A percentile compares a stretch with the other conserved stretches of the same genome.
These are phyloP conservation scores for Biscogniauxia mediterranea DNA, from an alignment of 2,329 filamentous ascomycete species.

Conservation along the genomic window DNA sequence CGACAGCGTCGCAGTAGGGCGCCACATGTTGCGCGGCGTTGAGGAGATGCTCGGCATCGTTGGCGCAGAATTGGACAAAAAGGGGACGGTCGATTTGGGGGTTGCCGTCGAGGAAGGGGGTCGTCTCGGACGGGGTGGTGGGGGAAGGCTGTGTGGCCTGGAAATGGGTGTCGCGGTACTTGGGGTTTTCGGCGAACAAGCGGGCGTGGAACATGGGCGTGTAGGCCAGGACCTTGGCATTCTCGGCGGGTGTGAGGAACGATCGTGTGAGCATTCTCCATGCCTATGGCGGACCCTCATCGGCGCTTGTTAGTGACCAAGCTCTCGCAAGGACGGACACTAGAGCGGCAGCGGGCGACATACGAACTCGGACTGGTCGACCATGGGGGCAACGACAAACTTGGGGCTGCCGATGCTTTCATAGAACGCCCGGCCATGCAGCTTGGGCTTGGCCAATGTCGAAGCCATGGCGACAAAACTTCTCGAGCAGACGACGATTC, in stretches of 20 bases:
- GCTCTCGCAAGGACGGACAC: not conserved
- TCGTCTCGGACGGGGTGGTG: constrained; percentile 30
- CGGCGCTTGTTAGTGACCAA: constrained; percentile 8
- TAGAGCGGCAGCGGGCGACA: constrained; percentile 32
- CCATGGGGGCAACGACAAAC: constrained; percentile 92
- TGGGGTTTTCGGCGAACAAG: constrained; percentile 73
- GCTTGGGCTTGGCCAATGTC: constrained; percentile 47
- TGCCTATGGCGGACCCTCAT: constrained; percentile 54
- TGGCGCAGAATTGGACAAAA: constrained; percentile 95
- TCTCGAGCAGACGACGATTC: constrained; percentile 11
- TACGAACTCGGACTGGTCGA: constrained; percentile 97
- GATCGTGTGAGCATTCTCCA: constrained; percentile 97
- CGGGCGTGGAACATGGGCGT: constrained; percentile 96
- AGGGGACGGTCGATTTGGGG: constrained; percentile 80
- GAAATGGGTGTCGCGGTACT: constrained; percentile 79
- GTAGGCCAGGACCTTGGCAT: constrained; percentile 74
- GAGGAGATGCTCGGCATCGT: constrained; percentile 77
- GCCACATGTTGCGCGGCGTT: constrained; percentile 74
- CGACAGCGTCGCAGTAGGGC: constrained; percentile 90
- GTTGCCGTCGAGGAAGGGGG: constrained; percentile 79
- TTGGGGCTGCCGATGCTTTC: constrained; percentile 92
- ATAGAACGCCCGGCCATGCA: constrained; percentile 87
- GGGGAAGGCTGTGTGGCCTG: constrained; percentile 54
- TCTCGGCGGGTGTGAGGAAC: constrained; percentile 69
- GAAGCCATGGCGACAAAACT: constrained; percentile 23